These are phyloP conservation scores for Heritiera littoralis DNA, from an alignment of 345 rosid species.

Conservation along the genomic window DNA sequence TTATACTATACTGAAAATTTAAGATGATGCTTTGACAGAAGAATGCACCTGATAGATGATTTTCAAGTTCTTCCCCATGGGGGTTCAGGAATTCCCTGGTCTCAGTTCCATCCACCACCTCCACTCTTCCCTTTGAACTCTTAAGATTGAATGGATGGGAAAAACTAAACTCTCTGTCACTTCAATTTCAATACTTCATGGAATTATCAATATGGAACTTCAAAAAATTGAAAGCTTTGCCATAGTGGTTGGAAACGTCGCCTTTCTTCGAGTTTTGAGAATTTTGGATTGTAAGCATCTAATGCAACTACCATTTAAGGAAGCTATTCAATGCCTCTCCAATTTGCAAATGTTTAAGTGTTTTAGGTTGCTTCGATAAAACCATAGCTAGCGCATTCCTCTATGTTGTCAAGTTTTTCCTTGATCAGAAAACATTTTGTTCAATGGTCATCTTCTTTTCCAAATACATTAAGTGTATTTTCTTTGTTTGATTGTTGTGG, in stretches of 20 bases:
- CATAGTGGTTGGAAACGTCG: neutral
- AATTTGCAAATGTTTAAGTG: neutral
- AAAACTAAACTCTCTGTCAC: neutral
- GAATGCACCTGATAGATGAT: neutral
- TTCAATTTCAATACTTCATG: neutral
- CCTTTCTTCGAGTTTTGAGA: too few relatives aligned
- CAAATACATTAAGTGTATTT: too few relatives aligned
- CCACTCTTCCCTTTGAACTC: neutral
- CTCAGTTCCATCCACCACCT: neutral
- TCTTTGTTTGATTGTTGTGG: too few relatives aligned
- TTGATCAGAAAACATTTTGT: too few relatives aligned
- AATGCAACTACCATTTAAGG: neutral
- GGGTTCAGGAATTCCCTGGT: neutral
- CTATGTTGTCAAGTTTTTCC: neutral
- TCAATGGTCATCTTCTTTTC: too few relatives aligned
- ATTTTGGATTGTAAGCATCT: neutral
- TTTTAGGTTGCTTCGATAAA: neutral
- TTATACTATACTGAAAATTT: neutral
- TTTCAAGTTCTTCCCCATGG: too few relatives aligned
- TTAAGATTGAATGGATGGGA: neutral
- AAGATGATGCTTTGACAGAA: neutral
- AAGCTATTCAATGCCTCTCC: neutral
- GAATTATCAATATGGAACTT: neutral
- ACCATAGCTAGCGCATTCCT: neutral
- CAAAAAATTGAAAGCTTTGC: neutral